Conservation (phyloP, 1,284 basidiomycete genomes). For the Hypsizygus ulmarius region DNA sequence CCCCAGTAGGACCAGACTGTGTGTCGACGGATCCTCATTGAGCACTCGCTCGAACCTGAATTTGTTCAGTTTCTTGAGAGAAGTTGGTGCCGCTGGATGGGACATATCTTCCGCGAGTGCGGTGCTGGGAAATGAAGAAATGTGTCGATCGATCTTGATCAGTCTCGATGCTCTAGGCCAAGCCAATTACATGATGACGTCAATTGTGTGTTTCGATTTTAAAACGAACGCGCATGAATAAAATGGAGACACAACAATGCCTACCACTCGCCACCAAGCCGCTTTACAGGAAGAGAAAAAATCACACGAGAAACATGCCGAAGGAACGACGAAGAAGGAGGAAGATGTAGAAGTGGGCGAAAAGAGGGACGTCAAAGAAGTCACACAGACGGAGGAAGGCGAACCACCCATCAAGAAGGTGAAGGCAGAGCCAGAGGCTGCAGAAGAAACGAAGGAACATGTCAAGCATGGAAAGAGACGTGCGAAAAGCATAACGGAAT, state of each 20-base stretch:
- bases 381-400: not conserved
- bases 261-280: constrained; percentile 37
- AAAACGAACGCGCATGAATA: not conserved
- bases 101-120: constrained; percentile 24
- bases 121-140: not conserved
- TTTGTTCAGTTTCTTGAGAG: constrained; percentile 26
- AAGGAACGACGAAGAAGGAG: constrained; percentile 9
- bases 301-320: constrained; percentile 8
- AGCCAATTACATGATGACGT: constrained; percentile 10
- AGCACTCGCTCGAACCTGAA: constrained; percentile 54
- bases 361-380: constrained; percentile 17
- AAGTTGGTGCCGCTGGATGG: constrained; percentile 31
- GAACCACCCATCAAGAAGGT: constrained; percentile 24
- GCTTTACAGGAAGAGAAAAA: constrained; percentile 28
- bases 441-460: not conserved
- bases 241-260: constrained; percentile 20
- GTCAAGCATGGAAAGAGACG: too few relatives aligned
- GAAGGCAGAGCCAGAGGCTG: constrained; percentile 18
- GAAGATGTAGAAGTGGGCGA: constrained; percentile 9
- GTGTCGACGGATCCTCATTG: constrained; percentile 57
- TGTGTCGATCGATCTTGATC: not conserved
- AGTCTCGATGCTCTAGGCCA: not conserved
- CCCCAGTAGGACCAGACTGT: constrained; percentile 38
- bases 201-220: not conserved
- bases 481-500: too few relatives aligned